A percentile compares a stretch with the other conserved stretches of the same genome.
These are phyloP conservation scores for Ceratobasidium sp. DNA, from an alignment of 1,284 basidiomycete genomes.

Conservation along the genomic window DNA sequence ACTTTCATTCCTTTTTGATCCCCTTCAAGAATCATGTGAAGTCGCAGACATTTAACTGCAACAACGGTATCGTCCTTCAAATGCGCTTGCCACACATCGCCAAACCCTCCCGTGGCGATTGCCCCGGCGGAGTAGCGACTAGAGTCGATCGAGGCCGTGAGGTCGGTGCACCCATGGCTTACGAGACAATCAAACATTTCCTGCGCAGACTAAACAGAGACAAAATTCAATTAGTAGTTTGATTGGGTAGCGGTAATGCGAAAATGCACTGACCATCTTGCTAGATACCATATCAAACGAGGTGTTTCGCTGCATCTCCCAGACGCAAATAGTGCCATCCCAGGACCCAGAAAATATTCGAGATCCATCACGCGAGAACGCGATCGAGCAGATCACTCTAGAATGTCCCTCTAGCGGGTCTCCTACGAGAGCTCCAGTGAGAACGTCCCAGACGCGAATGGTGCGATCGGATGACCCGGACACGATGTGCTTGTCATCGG, in stretches of 20 bases:
- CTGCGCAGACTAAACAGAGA: background rate
- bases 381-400: background rate
- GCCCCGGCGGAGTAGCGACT: background rate
- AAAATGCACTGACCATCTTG: too few relatives aligned
- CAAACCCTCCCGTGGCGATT: background rate
- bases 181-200: background rate
- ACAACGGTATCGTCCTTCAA: background rate
- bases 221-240: too few relatives aligned
- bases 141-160: background rate
- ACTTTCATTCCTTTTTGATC: background rate
- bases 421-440: background rate
- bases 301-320: background rate
- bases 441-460: slow-evolving; percentile 16
- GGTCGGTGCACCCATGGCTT: background rate
- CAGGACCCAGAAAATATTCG: slow-evolving; percentile 27
- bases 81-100: slow-evolving; percentile 2
- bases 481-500: background rate
- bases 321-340: background rate
- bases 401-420: slow-evolving; percentile 6
- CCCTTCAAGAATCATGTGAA: background rate
- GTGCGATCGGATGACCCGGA: slow-evolving; percentile 7
- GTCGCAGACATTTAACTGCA: background rate
- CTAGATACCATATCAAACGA: too few relatives aligned
- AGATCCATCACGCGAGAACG: slow-evolving; percentile 18
- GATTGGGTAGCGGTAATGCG: too few relatives aligned